phyloP scores from a whole-genome alignment of 257 asterid genomes.

The Nyctanthes arbortristis region DNA sequence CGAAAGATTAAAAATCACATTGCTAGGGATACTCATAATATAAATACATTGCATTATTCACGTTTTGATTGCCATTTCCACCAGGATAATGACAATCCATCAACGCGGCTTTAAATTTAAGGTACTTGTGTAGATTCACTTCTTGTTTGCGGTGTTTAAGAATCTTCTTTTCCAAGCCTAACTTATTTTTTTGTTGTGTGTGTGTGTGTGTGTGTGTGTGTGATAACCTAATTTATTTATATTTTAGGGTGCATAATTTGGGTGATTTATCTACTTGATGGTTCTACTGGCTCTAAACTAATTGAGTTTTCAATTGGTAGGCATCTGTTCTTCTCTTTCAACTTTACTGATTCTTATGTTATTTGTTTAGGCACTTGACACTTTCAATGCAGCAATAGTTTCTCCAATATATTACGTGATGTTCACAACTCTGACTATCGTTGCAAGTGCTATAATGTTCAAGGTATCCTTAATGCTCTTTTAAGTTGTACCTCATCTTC shows the following conservation, averaged over 20 bases:
- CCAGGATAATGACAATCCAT: neutral
- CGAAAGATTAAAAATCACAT: neutral
- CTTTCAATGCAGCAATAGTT: slow-evolving; percentile 80
- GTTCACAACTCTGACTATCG: slow-evolving; percentile 89
- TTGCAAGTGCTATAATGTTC: slow-evolving; percentile 90
- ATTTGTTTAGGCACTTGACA: slow-evolving; percentile 71
- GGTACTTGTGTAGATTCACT: neutral
- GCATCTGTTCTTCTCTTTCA: slow-evolving; percentile 1
- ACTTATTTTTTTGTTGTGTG: too few relatives aligned
- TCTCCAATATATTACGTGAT: slow-evolving; percentile 88
- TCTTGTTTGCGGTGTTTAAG: neutral
- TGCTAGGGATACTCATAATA: neutral
- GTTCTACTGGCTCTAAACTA: neutral
- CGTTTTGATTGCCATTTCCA: neutral
- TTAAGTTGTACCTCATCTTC: neutral
- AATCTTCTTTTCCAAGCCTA: neutral
- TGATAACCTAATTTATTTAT: too few relatives aligned
- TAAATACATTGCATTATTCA: neutral
- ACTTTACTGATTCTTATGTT: slow-evolving; percentile 2
- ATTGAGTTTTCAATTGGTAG: neutral
- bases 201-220: too few relatives aligned
- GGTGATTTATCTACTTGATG: neutral
- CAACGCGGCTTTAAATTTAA: neutral
- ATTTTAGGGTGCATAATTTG: neutral
- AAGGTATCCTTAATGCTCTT: slow-evolving; percentile 49